Percentiles rank a stretch among this genome's conserved stretches.
These are phyloP conservation scores for Podospora australis DNA, from an alignment of 495 filamentous ascomycete species.

Conservation along the genomic window DNA sequence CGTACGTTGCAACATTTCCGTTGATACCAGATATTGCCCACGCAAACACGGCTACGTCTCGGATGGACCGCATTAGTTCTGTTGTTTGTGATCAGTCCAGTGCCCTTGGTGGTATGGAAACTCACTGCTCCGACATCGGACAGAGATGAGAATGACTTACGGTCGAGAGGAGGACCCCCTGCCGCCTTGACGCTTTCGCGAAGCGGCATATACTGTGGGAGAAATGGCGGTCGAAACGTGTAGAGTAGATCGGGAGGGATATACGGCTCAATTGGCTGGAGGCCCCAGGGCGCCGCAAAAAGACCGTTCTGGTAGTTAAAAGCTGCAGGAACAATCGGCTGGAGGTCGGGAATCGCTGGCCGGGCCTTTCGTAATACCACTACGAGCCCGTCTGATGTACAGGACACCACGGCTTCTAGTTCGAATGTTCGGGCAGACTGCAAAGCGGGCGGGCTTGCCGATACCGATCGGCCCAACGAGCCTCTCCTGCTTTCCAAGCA, in stretches of 20 bases:
- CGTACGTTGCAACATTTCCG: conserved; percentile 59
- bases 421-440: conserved; percentile 40
- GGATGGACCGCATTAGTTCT: conserved; percentile 71
- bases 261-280: conserved; percentile 46
- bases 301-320: conserved; percentile 58
- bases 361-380: conserved; percentile 74
- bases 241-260: conserved; percentile 37
- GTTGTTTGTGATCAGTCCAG: neutral
- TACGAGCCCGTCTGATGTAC: conserved; percentile 82
- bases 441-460: conserved; percentile 15
- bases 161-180: conserved; percentile 47
- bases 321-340: conserved; percentile 38
- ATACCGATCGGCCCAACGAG: neutral
- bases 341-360: conserved; percentile 56
- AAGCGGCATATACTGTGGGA: conserved; percentile 40
- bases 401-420: conserved; percentile 83
- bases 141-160: conserved; percentile 8
- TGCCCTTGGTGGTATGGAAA: neutral
- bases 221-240: conserved; percentile 36
- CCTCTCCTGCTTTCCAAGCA: neutral
- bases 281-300: conserved; percentile 73
- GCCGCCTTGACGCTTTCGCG: conserved; percentile 38
- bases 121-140: neutral
- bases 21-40: conserved; percentile 81
- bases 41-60: conserved; percentile 77